A percentile compares a stretch with the other conserved stretches of the same genome.
Conservation (phyloP, 1,139 yeast genomes). For the Candida sp. region DNA sequence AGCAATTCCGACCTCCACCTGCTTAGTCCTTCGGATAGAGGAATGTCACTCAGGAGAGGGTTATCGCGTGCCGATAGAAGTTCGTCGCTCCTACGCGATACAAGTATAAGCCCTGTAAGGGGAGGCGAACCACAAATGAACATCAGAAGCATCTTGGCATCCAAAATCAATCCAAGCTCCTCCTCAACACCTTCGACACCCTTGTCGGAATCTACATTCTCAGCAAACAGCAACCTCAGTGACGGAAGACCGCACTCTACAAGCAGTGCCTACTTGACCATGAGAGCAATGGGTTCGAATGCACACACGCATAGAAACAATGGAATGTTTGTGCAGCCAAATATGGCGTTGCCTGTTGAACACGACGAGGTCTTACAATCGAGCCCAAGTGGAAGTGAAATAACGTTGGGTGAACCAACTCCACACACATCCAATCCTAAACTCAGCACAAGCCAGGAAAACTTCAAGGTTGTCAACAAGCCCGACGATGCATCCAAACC, state of each 20-base stretch:
- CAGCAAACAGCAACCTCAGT: neutral
- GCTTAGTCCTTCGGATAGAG: conserved; percentile 5
- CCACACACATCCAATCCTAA: neutral
- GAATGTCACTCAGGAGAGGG: conserved; percentile 6
- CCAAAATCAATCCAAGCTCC: conserved; percentile 3
- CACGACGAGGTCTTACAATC: conserved; percentile 5
- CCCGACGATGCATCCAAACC: neutral
- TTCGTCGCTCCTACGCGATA: neutral
- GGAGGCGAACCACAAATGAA: conserved; percentile 6
- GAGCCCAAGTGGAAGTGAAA: conserved; percentile 8
- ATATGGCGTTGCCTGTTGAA: conserved; percentile 6
- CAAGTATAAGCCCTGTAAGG: conserved; percentile 8
- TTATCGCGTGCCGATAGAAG: conserved; percentile 4
- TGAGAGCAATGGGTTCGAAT: neutral
- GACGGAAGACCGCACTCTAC: neutral
- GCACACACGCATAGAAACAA: neutral
- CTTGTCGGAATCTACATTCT: neutral
- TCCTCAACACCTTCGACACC: neutral
- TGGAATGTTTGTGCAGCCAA: conserved; percentile 8
- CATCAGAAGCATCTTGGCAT: conserved; percentile 9
- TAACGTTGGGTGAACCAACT: conserved; percentile 13
- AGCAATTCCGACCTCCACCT: conserved; percentile 2
- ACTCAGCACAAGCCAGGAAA: conserved; percentile 9
- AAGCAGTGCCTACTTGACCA: neutral
- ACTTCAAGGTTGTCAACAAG: neutral